phyloP scores from a whole-genome alignment of 2,329 filamentous ascomycete species.

The Tolypocladium tropicale region DNA sequence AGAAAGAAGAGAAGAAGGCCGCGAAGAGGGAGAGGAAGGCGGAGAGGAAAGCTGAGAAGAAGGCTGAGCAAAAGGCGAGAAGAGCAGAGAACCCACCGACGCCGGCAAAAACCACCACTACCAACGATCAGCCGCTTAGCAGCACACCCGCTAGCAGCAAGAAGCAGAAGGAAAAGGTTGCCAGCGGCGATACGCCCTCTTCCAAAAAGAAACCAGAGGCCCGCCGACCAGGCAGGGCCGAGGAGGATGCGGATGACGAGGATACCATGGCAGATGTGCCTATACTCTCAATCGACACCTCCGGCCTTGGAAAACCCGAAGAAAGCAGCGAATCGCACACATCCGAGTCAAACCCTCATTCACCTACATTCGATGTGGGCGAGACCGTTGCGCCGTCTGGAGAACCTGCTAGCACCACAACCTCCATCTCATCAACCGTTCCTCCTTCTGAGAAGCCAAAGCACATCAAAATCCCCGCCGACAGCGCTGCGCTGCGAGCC shows the following conservation, averaged over 20 bases:
- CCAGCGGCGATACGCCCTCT: conserved; percentile 8
- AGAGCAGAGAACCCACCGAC: conserved; percentile 12
- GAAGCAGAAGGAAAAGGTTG: conserved; percentile 13
- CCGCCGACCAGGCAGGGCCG: neutral
- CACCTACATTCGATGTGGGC: conserved; percentile 48
- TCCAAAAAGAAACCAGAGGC: conserved; percentile 8
- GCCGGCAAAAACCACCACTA: conserved; percentile 6
- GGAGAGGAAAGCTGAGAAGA: conserved; percentile 20
- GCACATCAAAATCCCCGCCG: conserved; percentile 55
- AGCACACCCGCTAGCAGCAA: conserved; percentile 13
- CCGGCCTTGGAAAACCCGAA: conserved; percentile 26
- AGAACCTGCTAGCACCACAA: conserved; percentile 47
- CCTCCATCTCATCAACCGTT: conserved; percentile 59
- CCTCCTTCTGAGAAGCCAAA: conserved; percentile 52
- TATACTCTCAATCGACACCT: conserved; percentile 13
- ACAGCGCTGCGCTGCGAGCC: conserved; percentile 65
- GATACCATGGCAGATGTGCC: neutral
- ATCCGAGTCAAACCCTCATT: conserved; percentile 37
- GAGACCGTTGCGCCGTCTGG: conserved; percentile 26
- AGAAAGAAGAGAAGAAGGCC: conserved; percentile 44
- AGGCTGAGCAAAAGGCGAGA: conserved; percentile 20
- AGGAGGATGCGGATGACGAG: conserved; percentile 7
- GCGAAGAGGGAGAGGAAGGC: conserved; percentile 34
- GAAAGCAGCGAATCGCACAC: conserved; percentile 35
- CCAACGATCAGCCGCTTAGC: conserved; percentile 4